Conservation (phyloP, 805 yeast genomes). For the Sugiyamaella qingdaonensis region DNA sequence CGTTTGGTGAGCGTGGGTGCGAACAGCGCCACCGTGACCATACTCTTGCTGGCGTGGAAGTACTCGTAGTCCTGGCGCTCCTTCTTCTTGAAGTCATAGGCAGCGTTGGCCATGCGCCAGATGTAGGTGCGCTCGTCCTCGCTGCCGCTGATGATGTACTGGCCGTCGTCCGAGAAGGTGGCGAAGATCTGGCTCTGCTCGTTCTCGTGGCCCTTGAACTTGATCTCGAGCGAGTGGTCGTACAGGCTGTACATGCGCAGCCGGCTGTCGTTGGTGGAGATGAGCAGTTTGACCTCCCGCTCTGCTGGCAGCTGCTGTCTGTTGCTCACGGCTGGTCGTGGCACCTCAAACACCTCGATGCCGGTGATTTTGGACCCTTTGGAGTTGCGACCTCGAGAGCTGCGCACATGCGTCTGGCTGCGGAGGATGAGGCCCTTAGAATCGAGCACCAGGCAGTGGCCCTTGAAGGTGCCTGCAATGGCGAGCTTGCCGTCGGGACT, state of each 20-base stretch:
- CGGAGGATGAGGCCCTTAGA: constrained; percentile 60
- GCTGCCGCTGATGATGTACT: constrained; percentile 68
- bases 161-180: constrained; percentile 50
- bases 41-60: constrained; percentile 71
- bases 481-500: constrained; percentile 59
- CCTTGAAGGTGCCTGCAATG: constrained; percentile 75
- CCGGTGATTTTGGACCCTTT: constrained; percentile 71
- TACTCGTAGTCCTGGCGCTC: constrained; percentile 54
- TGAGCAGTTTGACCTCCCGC: constrained; percentile 43
- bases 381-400: constrained; percentile 29
- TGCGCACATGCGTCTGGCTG: constrained; percentile 40
- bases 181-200: constrained; percentile 71
- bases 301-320: constrained; percentile 22
- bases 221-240: constrained; percentile 53
- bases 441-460: constrained; percentile 56
- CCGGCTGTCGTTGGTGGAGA: constrained; percentile 80
- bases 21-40: constrained; percentile 70
- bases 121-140: constrained; percentile 85
- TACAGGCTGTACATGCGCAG: constrained; percentile 60
- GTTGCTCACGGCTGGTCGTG: constrained; percentile 8
- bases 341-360: constrained; percentile 40
- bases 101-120: constrained; percentile 50
- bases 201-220: constrained; percentile 71
- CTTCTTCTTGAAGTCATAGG: constrained; percentile 21
- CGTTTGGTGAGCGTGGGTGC: constrained; percentile 70